Evolutionary conservation across 176 grass and related monocot species (phyloP), one percentile per base, ranked within the genome.

Genomic region (Oryza australiensis): DNA sequence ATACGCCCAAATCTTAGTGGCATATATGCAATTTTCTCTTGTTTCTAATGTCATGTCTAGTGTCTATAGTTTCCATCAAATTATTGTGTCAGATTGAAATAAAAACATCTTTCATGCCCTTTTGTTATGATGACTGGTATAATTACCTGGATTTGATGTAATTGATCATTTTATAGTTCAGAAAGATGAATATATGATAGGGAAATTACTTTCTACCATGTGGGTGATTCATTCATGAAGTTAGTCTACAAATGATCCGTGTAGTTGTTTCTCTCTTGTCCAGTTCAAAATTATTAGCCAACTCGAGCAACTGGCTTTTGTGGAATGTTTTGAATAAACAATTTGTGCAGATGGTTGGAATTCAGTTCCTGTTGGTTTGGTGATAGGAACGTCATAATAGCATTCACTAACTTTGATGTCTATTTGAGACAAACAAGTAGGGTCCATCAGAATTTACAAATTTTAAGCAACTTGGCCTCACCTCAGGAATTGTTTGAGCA

Each of bases 381-480:
- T 27, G 1, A 35, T 79, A 78, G 40, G 43, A 68, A 55, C 12
- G 37, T 64, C 24, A 15, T 12, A 29, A 5, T n/a, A n/a, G n/a
- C 29, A 59, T 23, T 10, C 20, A 26, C 1, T 78, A 18, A 18
- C 6, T 80, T 68, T 37, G 64, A n/a, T 53, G 12, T 30, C 40
- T 78, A 79, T 15, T 51, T 79, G 42, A 5, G 48, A 51, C 20
- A 48, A 12, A 32, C 12, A 27, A 53, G 30, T 8, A 5, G 6
- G 72, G 62, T 66, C 71, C 45, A 40, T 12, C 26, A 76, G 60
- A 76, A 43, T 42, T 41, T 66, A 66, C 28, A 66, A 27, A 42
- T 83, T 83, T 22, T 26, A 35, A 51, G 42, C n/a, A 24, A 74
- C 23, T 26, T 37, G 82, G 11, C 62, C 43, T 68, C 29, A 53